Base-by-base conservation (phyloP, 371 early-diverging fungal species). In the Batkoa obscura region DNA sequence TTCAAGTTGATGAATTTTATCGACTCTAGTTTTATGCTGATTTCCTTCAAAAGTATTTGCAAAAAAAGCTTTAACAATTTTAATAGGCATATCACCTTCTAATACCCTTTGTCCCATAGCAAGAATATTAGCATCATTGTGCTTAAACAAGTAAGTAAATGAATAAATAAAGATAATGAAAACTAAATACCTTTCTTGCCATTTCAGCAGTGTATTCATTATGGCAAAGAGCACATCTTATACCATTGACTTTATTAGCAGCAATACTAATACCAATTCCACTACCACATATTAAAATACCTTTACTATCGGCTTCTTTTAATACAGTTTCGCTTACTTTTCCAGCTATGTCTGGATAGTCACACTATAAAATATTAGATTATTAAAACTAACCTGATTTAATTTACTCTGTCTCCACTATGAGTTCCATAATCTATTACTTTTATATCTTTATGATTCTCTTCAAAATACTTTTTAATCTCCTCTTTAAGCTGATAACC, bases 211-310 rank as follows among this genome's bases (percentile, higher is more conserved):
- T 53, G 33, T 45, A 58, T 1, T 38, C 13, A 15, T 58, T 42
- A 15, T 58, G 59, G 45, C 59, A 58, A 6, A 58, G 37, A 6
- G 42, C 54, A 32, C 59, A 58, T 42, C 59, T 5, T 15, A 53
- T 46, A 30, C 45, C 46, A 0, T 45, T 32, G 9, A 52, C 33
- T 32, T 58, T 58, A 37, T 58, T 58, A 6, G 59, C 59, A 43
- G 59, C 53, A 17, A 58, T 58, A 2, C 53, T 53, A 15, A 58
- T 58, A 45, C 59, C 59, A 17, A 58, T 58, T 10, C 58, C 58
- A 12, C 43, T 34, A 3, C 58, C 58, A 35, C 58, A 58, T 1
- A 58, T 38, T n/a, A 58, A 32, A 33, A 58, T 43, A 3, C 58
- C 58, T 15, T 6, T 3, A 39, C 43, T 32, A 2, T 55, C n/a